phyloP scores from a whole-genome alignment of 2,329 filamentous ascomycete species.

The Phyllosticta capitalensis region DNA sequence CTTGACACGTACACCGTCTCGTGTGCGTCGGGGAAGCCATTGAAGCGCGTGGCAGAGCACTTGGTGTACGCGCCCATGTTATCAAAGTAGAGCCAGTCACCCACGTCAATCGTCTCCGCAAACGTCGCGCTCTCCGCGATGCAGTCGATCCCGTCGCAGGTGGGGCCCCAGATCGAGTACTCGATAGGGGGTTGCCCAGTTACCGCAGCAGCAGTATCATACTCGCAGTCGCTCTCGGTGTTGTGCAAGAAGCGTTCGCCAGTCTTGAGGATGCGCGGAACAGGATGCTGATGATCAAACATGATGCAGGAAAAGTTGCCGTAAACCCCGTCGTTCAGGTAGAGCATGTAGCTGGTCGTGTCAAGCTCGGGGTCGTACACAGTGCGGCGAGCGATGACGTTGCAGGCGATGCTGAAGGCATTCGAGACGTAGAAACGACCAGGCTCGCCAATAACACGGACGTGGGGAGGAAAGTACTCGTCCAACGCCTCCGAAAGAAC shows the following conservation, averaged over 20 bases:
- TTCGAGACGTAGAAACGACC: conserved; percentile 91
- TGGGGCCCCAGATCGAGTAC: conserved; percentile 97
- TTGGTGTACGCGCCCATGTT: conserved; percentile 98
- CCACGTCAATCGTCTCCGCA: conserved; percentile 69
- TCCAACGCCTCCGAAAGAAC: conserved; percentile 74
- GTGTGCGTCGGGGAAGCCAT: conserved; percentile 88
- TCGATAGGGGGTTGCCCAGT: conserved; percentile 34
- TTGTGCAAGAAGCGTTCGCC: conserved; percentile 49
- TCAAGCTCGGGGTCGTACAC: conserved; percentile 60
- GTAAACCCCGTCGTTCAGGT: conserved; percentile 95
- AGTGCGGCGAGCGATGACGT: conserved; percentile 89
- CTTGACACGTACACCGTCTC: conserved; percentile 92
- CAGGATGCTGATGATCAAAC: conserved; percentile 92
- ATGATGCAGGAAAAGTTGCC: conserved; percentile 99
- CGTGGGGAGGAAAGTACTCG: conserved; percentile 71
- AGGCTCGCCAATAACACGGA: conserved; percentile 90
- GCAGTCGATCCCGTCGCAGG: conserved; percentile 94
- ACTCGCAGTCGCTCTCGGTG: conserved; percentile 10
- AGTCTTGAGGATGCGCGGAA: conserved; percentile 68
- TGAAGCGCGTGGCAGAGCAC: conserved; percentile 96
- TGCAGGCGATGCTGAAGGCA: conserved; percentile 90
- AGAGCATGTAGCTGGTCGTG: conserved; percentile 82
- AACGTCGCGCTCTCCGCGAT: conserved; percentile 77
- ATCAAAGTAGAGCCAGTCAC: conserved; percentile 98
- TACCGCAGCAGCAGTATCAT: conserved; percentile 13